A percentile compares a stretch with the other conserved stretches of the same genome.
Conservation (phyloP, 1,284 basidiomycete genomes). For the Puccinia polysora region DNA sequence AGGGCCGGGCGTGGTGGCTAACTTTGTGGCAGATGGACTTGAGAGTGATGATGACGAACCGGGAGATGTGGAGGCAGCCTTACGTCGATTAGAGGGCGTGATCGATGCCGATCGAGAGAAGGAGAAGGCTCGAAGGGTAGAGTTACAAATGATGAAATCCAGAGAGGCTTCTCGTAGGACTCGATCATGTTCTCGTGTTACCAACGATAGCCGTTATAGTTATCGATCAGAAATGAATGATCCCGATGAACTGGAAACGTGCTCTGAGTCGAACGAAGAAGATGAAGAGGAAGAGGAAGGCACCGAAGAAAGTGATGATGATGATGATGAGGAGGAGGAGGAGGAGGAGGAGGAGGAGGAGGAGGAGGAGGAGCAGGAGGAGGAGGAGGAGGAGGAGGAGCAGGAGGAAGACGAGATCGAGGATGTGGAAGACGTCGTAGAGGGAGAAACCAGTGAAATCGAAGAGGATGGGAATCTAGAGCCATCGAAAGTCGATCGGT, state of each 20-base stretch:
- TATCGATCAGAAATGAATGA: slow-evolving; percentile 18
- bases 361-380: not conserved
- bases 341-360: slow-evolving; percentile 24
- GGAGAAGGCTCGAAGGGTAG: slow-evolving; percentile 69
- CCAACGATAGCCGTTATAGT: slow-evolving; percentile 1
- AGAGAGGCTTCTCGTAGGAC: slow-evolving; percentile 30
- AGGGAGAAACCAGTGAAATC: not conserved
- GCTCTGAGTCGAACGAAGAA: slow-evolving; percentile 36
- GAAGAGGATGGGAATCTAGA: slow-evolving; percentile 11
- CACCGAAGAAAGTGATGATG: slow-evolving; percentile 48
- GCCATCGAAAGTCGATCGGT: too few relatives aligned
- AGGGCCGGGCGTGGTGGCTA: slow-evolving; percentile 49
- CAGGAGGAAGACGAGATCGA: slow-evolving; percentile 53
- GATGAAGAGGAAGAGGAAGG: slow-evolving; percentile 18
- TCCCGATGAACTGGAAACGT: slow-evolving; percentile 60
- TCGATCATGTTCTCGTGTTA: slow-evolving; percentile 13
- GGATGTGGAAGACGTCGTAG: not conserved
- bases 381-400: slow-evolving; percentile 53
- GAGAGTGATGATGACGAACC: slow-evolving; percentile 60
- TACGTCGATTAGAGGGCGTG: slow-evolving; percentile 72
- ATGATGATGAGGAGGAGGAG: slow-evolving; percentile 53
- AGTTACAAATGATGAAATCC: slow-evolving; percentile 64
- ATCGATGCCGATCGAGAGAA: slow-evolving; percentile 67
- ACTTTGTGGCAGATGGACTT: slow-evolving; percentile 69
- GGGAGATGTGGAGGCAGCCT: slow-evolving; percentile 73